Percentiles rank a stretch among this genome's conserved stretches.
These are phyloP conservation scores for Yamadazyma endophytica DNA, from an alignment of 805 yeast species.

Conservation along the genomic window DNA sequence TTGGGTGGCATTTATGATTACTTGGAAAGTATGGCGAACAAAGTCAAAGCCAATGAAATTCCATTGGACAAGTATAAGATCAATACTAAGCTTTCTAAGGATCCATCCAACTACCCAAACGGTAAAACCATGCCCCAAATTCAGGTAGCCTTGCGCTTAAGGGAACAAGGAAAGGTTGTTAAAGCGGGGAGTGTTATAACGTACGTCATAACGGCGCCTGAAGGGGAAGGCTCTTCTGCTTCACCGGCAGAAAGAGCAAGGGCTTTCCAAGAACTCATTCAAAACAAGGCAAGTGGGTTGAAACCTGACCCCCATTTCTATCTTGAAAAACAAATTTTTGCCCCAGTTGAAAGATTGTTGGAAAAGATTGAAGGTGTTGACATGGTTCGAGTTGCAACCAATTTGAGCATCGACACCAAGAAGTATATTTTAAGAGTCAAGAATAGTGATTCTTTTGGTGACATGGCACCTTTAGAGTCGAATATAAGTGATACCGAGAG, in stretches of 20 bases:
- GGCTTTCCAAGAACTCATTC: slow-evolving; percentile 64
- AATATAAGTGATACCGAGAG: slow-evolving; percentile 78
- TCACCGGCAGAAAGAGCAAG: slow-evolving; percentile 77
- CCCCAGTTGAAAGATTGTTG: slow-evolving; percentile 84
- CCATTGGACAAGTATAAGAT: slow-evolving; percentile 70
- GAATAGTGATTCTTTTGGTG: slow-evolving; percentile 27
- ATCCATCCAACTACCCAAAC: slow-evolving; percentile 78
- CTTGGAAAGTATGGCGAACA: slow-evolving; percentile 53
- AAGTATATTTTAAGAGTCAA: slow-evolving; percentile 49
- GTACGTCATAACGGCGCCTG: slow-evolving; percentile 60
- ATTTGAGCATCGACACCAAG: slow-evolving; percentile 73
- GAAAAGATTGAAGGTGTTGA: slow-evolving; percentile 87
- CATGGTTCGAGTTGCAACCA: slow-evolving; percentile 66
- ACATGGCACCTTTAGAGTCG: slow-evolving; percentile 71
- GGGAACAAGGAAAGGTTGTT: slow-evolving; percentile 79
- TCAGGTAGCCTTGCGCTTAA: slow-evolving; percentile 80
- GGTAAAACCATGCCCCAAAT: slow-evolving; percentile 85
- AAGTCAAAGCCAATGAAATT: slow-evolving; percentile 58
- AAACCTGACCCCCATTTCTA: slow-evolving; percentile 76
- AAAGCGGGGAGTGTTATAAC: slow-evolving; percentile 89
- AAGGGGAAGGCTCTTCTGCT: slow-evolving; percentile 30
- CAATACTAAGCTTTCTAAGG: slow-evolving; percentile 85
- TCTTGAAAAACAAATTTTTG: slow-evolving; percentile 81
- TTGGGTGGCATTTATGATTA: slow-evolving; percentile 67
- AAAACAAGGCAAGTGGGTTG: slow-evolving; percentile 46